Percentiles rank a stretch among this genome's conserved stretches.
Conservation (phyloP, 2,329 filamentous ascomycete genomes). For the Fonsecaea pedrosoi region DNA sequence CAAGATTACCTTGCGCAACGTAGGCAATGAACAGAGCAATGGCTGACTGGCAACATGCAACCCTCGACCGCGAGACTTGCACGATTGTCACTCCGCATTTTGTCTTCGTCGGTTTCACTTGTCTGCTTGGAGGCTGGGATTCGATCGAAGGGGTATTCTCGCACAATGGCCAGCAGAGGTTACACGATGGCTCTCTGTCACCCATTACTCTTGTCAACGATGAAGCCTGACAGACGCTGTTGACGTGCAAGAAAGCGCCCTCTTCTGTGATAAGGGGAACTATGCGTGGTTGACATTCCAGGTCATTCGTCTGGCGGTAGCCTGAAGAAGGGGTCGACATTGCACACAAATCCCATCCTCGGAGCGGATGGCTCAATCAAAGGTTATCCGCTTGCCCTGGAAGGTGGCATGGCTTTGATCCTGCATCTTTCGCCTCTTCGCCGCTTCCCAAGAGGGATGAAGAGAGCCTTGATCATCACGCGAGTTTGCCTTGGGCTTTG, state of each 20-base stretch:
- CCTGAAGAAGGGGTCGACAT: not conserved
- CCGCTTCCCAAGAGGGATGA: conserved; percentile 71
- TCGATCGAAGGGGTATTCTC: too few species aligned
- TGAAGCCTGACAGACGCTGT: too few species aligned
- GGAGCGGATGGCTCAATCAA: conserved; percentile 45
- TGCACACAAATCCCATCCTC: not conserved
- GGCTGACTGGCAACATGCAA: too few species aligned
- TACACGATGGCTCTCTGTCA: too few species aligned
- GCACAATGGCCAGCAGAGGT: too few species aligned
- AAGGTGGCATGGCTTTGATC: conserved; percentile 55
- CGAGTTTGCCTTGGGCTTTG: conserved; percentile 18
- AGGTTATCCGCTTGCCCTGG: conserved; percentile 67
- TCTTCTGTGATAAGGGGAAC: not conserved
- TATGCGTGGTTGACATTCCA: not conserved
- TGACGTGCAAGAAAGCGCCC: not conserved
- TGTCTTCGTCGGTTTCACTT: too few species aligned
- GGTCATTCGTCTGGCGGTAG: not conserved
- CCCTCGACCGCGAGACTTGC: too few species aligned
- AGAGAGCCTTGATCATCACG: conserved; percentile 58
- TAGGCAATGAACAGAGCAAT: too few species aligned
- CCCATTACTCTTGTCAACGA: too few species aligned
- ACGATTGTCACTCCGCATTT: too few species aligned
- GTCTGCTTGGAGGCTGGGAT: too few species aligned
- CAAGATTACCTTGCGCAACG: too few species aligned
- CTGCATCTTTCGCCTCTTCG: conserved; percentile 65